These are phyloP conservation scores for Paraglomus brasilianum DNA, from an alignment of 192 early-diverging fungal species.

Conservation along the genomic window DNA sequence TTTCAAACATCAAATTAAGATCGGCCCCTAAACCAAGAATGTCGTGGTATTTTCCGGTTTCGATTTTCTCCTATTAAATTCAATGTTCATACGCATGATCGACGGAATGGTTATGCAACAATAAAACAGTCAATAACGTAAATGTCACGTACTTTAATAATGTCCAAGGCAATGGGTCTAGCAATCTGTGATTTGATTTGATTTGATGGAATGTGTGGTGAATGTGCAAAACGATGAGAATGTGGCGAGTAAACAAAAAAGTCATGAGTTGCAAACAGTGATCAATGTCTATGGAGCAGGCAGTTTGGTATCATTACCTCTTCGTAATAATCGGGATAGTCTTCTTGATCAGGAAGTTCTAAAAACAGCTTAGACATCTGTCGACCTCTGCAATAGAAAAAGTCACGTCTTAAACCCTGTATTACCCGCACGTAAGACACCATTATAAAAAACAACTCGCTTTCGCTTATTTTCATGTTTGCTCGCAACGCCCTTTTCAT, in stretches of 20 bases:
- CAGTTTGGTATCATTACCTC: slow-evolving; percentile 29
- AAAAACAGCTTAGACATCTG: slow-evolving; percentile 74
- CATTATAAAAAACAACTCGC: no score
- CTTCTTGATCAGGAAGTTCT: slow-evolving; percentile 67
- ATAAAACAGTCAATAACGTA: neutral
- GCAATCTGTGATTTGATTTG: neutral
- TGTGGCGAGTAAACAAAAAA: neutral
- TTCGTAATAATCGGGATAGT: slow-evolving; percentile 93
- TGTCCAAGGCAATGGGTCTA: slow-evolving; percentile 61
- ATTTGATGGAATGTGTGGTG: neutral
- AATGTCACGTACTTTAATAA: neutral
- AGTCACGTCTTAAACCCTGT: neutral
- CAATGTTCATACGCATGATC: neutral
- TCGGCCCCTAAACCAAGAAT: slow-evolving; percentile 78
- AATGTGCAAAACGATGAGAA: neutral
- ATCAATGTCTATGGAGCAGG: neutral
- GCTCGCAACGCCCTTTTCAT: no score
- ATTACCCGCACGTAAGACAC: no score
- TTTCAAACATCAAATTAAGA: slow-evolving; percentile 81
- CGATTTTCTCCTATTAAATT: slow-evolving; percentile 49
- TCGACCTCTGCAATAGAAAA: slow-evolving; percentile 44
- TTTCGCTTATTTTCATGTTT: no score
- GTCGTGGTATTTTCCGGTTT: slow-evolving; percentile 58
- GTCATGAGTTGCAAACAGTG: no score
- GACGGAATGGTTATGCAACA: neutral